Evolutionary conservation across 352 stramenopile species (phyloP).

Genomic region (Phytophthora sansomeana): DNA sequence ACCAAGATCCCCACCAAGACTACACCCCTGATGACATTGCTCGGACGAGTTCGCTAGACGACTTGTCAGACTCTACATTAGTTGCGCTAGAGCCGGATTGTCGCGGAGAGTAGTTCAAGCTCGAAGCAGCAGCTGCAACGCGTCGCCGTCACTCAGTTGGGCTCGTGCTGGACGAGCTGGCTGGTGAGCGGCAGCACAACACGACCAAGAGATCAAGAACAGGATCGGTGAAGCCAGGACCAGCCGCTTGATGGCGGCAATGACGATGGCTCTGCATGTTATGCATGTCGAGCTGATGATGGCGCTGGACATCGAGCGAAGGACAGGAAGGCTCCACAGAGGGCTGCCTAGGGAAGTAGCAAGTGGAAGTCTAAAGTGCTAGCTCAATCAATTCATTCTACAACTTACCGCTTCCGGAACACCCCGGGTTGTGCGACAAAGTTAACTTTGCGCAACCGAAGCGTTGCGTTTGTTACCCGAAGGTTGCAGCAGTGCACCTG

Average conservation of each 20-base stretch:
- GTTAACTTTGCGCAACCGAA: conserved; percentile 10
- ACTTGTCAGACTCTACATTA: not conserved
- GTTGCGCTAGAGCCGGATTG: not conserved
- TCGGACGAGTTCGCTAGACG: too few relatives aligned
- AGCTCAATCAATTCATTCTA: not conserved
- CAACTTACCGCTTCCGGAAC: not conserved
- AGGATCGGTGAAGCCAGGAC: too few relatives aligned
- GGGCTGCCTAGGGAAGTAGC: not conserved
- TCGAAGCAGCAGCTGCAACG: too few relatives aligned
- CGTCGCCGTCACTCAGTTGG: too few relatives aligned
- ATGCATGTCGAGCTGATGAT: not conserved
- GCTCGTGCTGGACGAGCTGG: too few relatives aligned
- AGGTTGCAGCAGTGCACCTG: conserved; percentile 1
- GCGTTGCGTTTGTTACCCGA: conserved; percentile 13
- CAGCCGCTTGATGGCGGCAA: not conserved
- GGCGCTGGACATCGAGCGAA: conserved; percentile 8
- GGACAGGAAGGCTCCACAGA: not conserved
- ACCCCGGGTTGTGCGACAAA: not conserved
- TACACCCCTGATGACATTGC: too few relatives aligned
- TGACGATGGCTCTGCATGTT: conserved; percentile 2
- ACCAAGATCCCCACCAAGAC: not conserved
- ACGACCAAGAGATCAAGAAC: too few relatives aligned
- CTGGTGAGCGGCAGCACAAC: too few relatives aligned
- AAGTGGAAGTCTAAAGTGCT: not conserved
- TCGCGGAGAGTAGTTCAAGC: too few relatives aligned